Conservation (phyloP, 306 rosid species). For the Gastrolobium villosum region DNA sequence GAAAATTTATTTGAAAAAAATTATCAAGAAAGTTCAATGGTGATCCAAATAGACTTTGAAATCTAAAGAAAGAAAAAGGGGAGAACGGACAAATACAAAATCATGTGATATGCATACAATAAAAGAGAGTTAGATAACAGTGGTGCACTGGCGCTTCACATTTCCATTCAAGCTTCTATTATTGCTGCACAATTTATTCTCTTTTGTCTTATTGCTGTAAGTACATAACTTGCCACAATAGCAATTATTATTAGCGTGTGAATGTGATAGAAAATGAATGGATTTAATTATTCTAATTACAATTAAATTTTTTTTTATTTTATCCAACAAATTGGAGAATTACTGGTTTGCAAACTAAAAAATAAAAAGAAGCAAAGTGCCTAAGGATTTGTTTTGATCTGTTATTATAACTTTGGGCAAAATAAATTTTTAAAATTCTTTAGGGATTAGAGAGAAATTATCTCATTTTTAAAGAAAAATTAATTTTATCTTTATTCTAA, state of each 20-base stretch:
- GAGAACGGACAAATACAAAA: background rate
- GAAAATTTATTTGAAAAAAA: no score
- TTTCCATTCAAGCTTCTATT: constrained; percentile 5
- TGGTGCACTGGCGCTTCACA: background rate
- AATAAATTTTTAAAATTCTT: no score
- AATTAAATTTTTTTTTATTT: background rate
- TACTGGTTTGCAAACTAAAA: constrained; percentile 14
- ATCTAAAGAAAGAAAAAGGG: background rate
- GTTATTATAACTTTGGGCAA: no score
- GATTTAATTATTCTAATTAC: constrained; percentile 14
- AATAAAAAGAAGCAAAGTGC: background rate
- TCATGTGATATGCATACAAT: background rate
- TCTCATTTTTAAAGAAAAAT: no score
- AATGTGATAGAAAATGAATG: background rate
- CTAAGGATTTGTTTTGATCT: no score
- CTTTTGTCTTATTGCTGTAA: constrained; percentile 28
- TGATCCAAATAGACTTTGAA: background rate
- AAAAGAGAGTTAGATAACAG: background rate
- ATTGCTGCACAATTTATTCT: background rate
- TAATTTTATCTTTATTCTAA: no score
- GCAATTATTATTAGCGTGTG: background rate
- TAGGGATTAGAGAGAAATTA: no score
- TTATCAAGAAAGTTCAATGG: background rate
- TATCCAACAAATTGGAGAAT: constrained; percentile 22
- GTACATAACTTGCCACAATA: background rate